A percentile compares a stretch with the other conserved stretches of the same genome.
phyloP scores from a whole-genome alignment of 768 basidiomycete genomes.

The Hypholoma sublateritium region DNA sequence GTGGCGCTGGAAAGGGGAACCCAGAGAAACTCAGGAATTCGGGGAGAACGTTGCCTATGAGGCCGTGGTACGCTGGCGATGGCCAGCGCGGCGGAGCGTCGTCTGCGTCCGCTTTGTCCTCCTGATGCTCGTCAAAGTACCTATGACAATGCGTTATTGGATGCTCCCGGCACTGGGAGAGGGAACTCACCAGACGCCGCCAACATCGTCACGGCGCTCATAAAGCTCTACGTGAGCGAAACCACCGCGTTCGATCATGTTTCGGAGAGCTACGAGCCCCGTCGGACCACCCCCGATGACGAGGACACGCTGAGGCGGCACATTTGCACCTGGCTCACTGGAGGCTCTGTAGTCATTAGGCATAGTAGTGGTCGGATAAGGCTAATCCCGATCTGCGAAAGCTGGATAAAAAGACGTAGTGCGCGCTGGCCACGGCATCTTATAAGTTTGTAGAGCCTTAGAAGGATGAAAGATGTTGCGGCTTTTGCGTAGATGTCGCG shows the following conservation, averaged over 20 bases:
- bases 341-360: too few relatives aligned
- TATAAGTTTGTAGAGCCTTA: too few relatives aligned
- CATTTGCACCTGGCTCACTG: too few relatives aligned
- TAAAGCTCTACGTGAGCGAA: conserved; percentile 45
- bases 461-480: too few relatives aligned
- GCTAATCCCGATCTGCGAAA: too few relatives aligned
- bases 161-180: background rate
- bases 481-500: too few relatives aligned
- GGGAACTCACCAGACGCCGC: conserved; percentile 46
- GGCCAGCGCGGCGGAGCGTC: conserved; percentile 34
- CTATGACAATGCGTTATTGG: background rate
- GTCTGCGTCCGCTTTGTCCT: background rate
- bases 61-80: conserved; percentile 45
- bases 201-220: conserved; percentile 47
- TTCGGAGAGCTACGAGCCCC: conserved; percentile 50
- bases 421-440: too few relatives aligned
- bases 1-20: conserved; percentile 33
- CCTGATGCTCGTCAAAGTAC: background rate
- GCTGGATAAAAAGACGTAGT: too few relatives aligned
- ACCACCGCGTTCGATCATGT: conserved; percentile 38
- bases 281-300: conserved; percentile 48
- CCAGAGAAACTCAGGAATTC: conserved; percentile 40
- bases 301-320: conserved; percentile 33
- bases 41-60: conserved; percentile 52
- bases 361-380: too few relatives aligned